Base-by-base conservation (phyloP, 2,329 filamentous ascomycete species). In the Apiospora arundinis region DNA sequence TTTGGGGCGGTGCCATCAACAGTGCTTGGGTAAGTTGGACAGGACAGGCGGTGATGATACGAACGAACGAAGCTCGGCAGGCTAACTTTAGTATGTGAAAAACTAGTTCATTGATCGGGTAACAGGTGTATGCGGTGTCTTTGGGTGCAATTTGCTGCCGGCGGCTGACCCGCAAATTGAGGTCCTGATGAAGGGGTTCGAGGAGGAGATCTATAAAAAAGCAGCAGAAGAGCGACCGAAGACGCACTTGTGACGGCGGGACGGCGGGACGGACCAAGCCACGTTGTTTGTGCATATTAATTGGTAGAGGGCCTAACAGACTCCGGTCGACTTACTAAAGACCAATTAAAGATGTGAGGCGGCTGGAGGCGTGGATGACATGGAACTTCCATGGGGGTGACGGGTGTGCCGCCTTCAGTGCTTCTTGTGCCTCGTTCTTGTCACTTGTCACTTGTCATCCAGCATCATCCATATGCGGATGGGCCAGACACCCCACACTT, bases 1-100 rank as follows among this genome's bases (percentile, higher is more conserved):
- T 77, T 6, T 87, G 85, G 85, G 79, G 81, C 63, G 85, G 85
- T 0, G 80, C 84, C 71, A 79, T 82, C 14, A 88, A 88, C 75
- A 73, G 84, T 4, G 80, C 82, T 23, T 88, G 85, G 86, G 82
- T 83, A 73, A 75, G 85, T 77, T 80, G 23, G 67, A 23, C 21
- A 52, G 2, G n/a, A 14, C 4, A 67, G 21, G 21, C 6, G 25
- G 66, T 16, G 42, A 11, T 5, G 25, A 42, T 44, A 28, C 63
- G n/a, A 63, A 40, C 63, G n/a, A 63, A 40, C 40, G n/a, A 32
- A 25, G 6, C 6, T 32, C 32, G 42, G 42, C 16, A 52, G 37
- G 45, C 70, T 71, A 28, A 69, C 60, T 25, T 32, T 28, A 9
- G 23, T 16, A 8, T 37, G 37, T 18, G 21, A 28, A 72, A 42